Percentiles rank a stretch among this genome's conserved stretches.
Evolutionary conservation across 2,329 filamentous ascomycete species (phyloP).

Genomic region (Tolypocladium inflatum): DNA sequence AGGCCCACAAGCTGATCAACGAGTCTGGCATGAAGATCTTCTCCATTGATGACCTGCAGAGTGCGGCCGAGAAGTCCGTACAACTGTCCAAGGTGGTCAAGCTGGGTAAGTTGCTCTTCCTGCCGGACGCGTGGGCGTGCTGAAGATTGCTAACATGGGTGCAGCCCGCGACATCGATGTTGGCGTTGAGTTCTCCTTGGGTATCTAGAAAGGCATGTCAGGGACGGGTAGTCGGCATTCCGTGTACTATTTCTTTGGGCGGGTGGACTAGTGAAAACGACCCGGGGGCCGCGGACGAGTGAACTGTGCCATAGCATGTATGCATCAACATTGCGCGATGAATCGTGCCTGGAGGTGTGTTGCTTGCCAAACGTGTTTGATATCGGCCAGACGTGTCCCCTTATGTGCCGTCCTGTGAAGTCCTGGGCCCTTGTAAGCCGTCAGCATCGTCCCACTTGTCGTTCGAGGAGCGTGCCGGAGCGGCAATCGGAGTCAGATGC

Average conservation of each 20-base stretch:
- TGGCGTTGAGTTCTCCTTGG: slow-evolving; percentile 87
- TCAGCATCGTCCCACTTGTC: neutral
- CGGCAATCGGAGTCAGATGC: neutral
- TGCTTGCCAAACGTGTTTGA: slow-evolving; percentile 1
- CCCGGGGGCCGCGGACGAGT: slow-evolving; percentile 4
- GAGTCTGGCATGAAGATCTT: slow-evolving; percentile 99
- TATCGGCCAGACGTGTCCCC: neutral
- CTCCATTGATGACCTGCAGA: slow-evolving; percentile 97
- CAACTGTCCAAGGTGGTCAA: slow-evolving; percentile 99
- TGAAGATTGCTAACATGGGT: slow-evolving; percentile 9
- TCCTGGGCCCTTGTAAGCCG: neutral
- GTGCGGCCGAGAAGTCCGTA: slow-evolving; percentile 92
- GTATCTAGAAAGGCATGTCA: slow-evolving; percentile 56
- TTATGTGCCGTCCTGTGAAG: neutral
- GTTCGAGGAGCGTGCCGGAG: neutral
- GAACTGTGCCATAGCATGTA: slow-evolving; percentile 2
- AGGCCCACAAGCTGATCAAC: slow-evolving; percentile 86
- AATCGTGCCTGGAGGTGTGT: neutral
- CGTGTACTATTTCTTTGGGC: slow-evolving; percentile 18
- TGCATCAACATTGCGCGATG: neutral
- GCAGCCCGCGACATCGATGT: slow-evolving; percentile 91
- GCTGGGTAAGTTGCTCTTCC: slow-evolving; percentile 58
- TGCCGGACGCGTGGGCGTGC: neutral
- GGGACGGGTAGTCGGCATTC: slow-evolving; percentile 5
- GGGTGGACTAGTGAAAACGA: neutral